A percentile compares a stretch with the other conserved stretches of the same genome.
These are phyloP conservation scores for Hygrophoropsis aurantiaca DNA, from an alignment of 768 basidiomycete genomes.

Conservation along the genomic window DNA sequence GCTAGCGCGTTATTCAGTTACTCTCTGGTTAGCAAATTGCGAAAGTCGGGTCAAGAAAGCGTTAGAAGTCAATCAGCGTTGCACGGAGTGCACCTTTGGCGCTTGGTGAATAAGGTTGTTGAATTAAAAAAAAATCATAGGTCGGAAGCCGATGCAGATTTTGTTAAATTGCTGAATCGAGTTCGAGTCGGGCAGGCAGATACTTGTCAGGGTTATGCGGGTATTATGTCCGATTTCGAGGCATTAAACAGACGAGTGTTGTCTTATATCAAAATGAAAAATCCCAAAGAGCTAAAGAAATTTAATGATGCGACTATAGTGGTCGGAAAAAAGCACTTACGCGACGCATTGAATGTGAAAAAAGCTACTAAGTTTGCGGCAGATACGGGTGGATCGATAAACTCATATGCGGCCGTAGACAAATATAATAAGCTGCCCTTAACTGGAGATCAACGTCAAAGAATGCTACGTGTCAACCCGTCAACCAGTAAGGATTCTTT, in stretches of 20 bases:
- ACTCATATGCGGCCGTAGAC: not conserved
- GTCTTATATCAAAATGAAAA: too few species aligned
- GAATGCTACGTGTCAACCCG: not conserved
- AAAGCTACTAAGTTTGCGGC: not conserved
- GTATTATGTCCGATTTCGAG: too few species aligned
- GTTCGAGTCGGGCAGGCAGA: too few species aligned
- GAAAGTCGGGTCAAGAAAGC: not conserved
- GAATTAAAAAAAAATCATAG: not conserved
- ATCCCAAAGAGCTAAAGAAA: not conserved
- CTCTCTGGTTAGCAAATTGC: not conserved
- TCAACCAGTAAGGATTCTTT: not conserved
- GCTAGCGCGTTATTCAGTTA: not conserved
- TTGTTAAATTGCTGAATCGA: too few species aligned
- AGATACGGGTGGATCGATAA: not conserved
- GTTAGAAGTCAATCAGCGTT: not conserved
- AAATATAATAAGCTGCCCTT: not conserved
- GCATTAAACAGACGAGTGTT: too few species aligned
- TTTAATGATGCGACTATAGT: not conserved
- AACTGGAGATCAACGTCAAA: not conserved
- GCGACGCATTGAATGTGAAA: not conserved
- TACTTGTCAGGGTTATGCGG: too few species aligned
- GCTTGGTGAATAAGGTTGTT: not conserved
- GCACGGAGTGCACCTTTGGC: not conserved
- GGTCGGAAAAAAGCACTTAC: not conserved
- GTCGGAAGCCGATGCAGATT: too few species aligned